A percentile compares a stretch with the other conserved stretches of the same genome.
Evolutionary conservation across 2,329 filamentous ascomycete genomes (phyloP).

Genomic region (Mollisia scopiformis): DNA sequence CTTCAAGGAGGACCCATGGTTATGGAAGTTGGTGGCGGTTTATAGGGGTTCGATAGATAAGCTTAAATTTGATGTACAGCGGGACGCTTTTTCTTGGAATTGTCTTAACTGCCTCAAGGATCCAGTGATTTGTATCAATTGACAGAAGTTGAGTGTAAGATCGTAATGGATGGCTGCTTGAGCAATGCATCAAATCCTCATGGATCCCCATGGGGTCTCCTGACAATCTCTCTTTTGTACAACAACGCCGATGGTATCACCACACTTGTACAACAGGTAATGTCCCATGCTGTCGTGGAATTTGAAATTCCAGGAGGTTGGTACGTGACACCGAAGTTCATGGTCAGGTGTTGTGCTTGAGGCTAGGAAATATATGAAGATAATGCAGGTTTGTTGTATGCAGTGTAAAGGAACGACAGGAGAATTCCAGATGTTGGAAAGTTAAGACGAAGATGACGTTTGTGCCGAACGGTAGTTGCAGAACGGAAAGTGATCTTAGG

Average conservation of each 20-base stretch:
- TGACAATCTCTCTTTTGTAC: too few relatives aligned
- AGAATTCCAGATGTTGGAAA: neutral
- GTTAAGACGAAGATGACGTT: neutral
- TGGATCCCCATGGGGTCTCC: too few relatives aligned
- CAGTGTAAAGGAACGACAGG: neutral
- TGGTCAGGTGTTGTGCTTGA: neutral
- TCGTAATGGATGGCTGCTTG: too few relatives aligned
- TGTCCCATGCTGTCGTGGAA: neutral
- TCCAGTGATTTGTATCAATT: neutral
- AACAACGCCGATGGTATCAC: neutral
- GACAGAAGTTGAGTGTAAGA: neutral
- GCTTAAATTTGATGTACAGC: neutral
- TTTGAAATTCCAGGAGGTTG: neutral
- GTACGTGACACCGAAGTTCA: neutral
- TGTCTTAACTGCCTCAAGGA: neutral
- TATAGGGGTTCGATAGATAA: neutral
- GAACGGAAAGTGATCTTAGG: neutral
- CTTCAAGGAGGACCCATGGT: neutral
- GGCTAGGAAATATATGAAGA: neutral
- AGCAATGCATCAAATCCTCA: too few relatives aligned
- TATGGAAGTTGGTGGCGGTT: neutral
- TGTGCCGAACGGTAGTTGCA: neutral
- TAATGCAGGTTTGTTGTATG: neutral
- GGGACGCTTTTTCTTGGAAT: neutral
- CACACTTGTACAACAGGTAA: neutral